These are phyloP conservation scores for Pholiota molesta DNA, from an alignment of 768 basidiomycete genomes.

Conservation along the genomic window DNA sequence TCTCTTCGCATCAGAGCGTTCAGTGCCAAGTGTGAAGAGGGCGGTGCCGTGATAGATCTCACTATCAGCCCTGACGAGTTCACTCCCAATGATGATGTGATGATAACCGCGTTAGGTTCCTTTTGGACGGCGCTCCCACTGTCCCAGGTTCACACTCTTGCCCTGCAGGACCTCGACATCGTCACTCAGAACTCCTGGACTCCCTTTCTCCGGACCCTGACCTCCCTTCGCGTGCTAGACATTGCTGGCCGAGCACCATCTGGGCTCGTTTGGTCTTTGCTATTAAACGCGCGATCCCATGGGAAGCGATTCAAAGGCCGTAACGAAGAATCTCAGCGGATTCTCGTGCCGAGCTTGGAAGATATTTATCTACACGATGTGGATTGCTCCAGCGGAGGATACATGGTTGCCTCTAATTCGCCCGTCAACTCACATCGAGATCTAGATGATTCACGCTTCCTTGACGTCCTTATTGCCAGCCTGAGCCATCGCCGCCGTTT, in stretches of 20 bases:
- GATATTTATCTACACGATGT: conserved; percentile 42
- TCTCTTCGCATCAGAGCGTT: conserved; percentile 37
- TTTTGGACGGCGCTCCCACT: conserved; percentile 38
- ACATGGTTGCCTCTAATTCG: conserved; percentile 36
- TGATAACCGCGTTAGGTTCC: conserved; percentile 32
- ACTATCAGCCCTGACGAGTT: conserved; percentile 30
- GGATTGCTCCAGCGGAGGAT: conserved; percentile 42
- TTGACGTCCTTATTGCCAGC: conserved; percentile 39
- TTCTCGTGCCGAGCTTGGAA: conserved; percentile 36
- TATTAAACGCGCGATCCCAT: conserved; percentile 37
- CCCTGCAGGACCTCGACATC: conserved; percentile 38
- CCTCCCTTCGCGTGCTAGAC: conserved; percentile 37
- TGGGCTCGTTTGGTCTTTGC: conserved; percentile 42
- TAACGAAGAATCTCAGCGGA: conserved; percentile 18
- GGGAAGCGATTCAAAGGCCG: conserved; percentile 30
- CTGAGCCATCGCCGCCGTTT: conserved; percentile 33
- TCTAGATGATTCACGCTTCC: conserved; percentile 43
- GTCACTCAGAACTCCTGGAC: conserved; percentile 45
- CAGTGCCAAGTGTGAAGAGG: conserved; percentile 23
- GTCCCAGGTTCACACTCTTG: conserved; percentile 33
- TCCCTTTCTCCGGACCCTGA: conserved; percentile 29
- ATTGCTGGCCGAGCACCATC: conserved; percentile 40
- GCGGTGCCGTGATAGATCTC: conserved; percentile 34
- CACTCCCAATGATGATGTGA: conserved; percentile 31
- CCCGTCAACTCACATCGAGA: conserved; percentile 37